Conservation (phyloP, 2,329 filamentous ascomycete genomes). For the Amauroascus verrucosus region DNA sequence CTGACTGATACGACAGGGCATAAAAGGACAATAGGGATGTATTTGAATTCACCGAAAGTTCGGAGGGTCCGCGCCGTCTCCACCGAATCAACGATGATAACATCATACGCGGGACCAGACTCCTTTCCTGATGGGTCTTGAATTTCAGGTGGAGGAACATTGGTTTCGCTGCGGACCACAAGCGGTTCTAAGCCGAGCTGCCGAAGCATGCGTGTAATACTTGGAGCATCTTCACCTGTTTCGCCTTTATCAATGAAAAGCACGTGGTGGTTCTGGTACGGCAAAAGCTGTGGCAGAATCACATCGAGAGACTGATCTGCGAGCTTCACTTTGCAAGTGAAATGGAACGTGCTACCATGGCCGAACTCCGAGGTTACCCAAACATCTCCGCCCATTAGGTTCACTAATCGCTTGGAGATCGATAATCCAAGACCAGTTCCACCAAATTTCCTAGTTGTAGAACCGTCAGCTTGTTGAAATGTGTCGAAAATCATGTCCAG, state of each 20-base stretch:
- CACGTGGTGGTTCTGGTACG: constrained; percentile 87
- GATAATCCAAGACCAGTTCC: constrained; percentile 88
- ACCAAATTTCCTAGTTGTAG: constrained; percentile 90
- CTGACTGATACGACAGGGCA: constrained; percentile 83
- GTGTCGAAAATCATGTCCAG: constrained; percentile 96
- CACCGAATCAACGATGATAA: constrained; percentile 90
- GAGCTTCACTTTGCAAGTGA: constrained; percentile 82
- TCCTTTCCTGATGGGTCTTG: constrained; percentile 42
- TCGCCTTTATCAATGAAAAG: constrained; percentile 89
- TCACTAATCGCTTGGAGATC: constrained; percentile 89
- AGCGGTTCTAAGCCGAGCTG: constrained; percentile 70
- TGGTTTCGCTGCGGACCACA: constrained; percentile 66
- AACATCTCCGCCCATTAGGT: constrained; percentile 89
- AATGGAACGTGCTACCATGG: constrained; percentile 88
- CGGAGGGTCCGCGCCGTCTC: constrained; percentile 77
- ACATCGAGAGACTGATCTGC: constrained; percentile 67
- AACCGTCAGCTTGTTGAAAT: constrained; percentile 96
- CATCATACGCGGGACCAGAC: constrained; percentile 64
- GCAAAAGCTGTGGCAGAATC: constrained; percentile 65
- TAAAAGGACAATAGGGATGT: constrained; percentile 86
- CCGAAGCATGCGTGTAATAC: constrained; percentile 68
- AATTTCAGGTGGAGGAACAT: constrained; percentile 49
- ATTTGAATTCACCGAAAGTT: constrained; percentile 90
- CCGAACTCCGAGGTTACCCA: constrained; percentile 93
- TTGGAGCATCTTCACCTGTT: constrained; percentile 54